Evolutionary conservation across 129 eudicot species (phyloP), one percentile per base, ranked within the genome.

Genomic region (Erigeron canadensis): DNA sequence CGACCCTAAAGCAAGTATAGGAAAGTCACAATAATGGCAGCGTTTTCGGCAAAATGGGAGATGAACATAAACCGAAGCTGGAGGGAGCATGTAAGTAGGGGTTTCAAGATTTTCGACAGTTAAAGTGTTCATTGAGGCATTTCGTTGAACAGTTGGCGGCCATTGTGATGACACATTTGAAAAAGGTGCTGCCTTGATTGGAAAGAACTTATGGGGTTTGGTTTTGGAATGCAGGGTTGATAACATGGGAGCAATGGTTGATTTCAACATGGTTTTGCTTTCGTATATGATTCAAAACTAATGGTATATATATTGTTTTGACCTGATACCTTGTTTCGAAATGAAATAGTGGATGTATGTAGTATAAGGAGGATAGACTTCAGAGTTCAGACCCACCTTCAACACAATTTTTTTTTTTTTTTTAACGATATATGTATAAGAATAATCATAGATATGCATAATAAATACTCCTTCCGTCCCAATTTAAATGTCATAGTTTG

Each of bases 1-100:
- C 13, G 85, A 81, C 10, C 98, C 98, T 5, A 93, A 88, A 43
- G 98, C 98, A 16, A 93, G 74, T 45, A 93, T 85, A 18, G 98
- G 98, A 80, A 93, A 93, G 79, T 93, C 96, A 50, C 98, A 89
- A 68, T 93, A 93, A 70, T 93, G 95, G 87, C 98, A 89, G 79
- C 98, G 98, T 72, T 89, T 89, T 38, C 98, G 89, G 77, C 98
- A 93, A 84, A 93, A 93, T 10, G 98, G 96, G 76, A 93, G 98
- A 78, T 93, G 98, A 57, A 93, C 53, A 79, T 93, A 89, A 21
- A 89, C 98, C 70, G 98, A 89, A 75, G 95, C 65, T 34, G 98
- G 95, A 51, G 95, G 92, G 56, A 79, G 84, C 11, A 71, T 78
- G 85, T 77, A 77, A 4, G 73, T 56, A 1, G 73, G 86, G 69